Base-by-base conservation (phyloP, 441 rosid genomes). In the Populus hybrid region DNA sequence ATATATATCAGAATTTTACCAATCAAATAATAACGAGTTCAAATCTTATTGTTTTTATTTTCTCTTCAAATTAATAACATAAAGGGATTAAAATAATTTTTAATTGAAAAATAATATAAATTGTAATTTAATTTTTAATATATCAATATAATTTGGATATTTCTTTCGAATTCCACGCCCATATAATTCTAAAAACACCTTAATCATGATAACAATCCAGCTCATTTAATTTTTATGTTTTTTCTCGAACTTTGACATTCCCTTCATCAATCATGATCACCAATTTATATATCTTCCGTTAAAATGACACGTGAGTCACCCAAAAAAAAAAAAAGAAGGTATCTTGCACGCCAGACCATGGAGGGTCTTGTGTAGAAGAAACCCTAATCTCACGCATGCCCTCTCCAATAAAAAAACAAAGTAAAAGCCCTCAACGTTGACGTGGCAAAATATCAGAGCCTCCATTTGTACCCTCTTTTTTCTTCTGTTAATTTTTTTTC, bases 321-420 rank as follows among this genome's bases (percentile, higher is more conserved):
- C 3, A 26, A 26, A 67, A 12, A 10, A 24, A 30, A 16, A 18
- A 6, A 7, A 16, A 1, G 20, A 28, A 61, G 28, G 18, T 16
- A 18, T 69, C 75, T 74, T 81, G 78, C 12, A 68, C 26, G 77
- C 21, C 32, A 30, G 76, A 64, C 59, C 61, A 32, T 42, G 77
- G 89, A 82, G 81, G 81, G 82, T 85, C 74, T 87, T 82, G 91
- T 83, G 91, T 85, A 88, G 83, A 89, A 90, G 92, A 88, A 88
- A 86, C 82, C 83, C 83, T 70, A 79, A 81, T 80, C 46, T 72
- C 5, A 57, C 24, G 23, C 46, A 38, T 16, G 8, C 6, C 46
- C 32, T 30, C 6, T 1, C 8, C 26, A 20, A 38, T 70, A 61
- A 12, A 8, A 40, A 14, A 38, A 68, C 11, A 66, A 20, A n/a